phyloP scores from a whole-genome alignment of 805 yeast genomes.

The Ogataea salicorniae region DNA sequence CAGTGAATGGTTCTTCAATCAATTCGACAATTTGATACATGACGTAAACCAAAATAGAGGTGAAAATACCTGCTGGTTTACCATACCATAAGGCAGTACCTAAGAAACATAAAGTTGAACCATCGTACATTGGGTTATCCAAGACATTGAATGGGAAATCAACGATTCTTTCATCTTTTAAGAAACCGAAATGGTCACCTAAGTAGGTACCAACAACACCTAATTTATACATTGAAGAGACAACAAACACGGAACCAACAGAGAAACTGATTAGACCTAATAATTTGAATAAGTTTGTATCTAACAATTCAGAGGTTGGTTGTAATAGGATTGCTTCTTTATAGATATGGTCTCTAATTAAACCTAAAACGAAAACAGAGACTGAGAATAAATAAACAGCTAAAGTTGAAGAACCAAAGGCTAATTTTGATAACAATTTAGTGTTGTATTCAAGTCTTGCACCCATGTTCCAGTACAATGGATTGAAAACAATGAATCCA shows the following conservation, averaged over 20 bases:
- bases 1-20: conserved; percentile 97
- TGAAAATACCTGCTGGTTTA: conserved; percentile 81
- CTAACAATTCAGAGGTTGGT: conserved; percentile 54
- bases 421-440: conserved; percentile 66
- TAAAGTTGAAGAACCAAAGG: conserved; percentile 55
- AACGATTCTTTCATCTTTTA: conserved; percentile 85
- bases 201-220: conserved; percentile 96
- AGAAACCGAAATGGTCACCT: conserved; percentile 95
- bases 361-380: conserved; percentile 80
- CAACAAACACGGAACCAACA: conserved; percentile 74
- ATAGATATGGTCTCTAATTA: conserved; percentile 71
- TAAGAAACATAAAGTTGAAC: conserved; percentile 81
- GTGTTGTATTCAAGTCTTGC: conserved; percentile 84
- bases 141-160: conserved; percentile 89
- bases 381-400: conserved; percentile 86
- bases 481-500: conserved; percentile 79
- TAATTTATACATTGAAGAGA: conserved; percentile 82
- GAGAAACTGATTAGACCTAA: conserved; percentile 53
- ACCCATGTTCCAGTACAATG: conserved; percentile 90
- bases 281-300: conserved; percentile 30
- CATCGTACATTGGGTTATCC: conserved; percentile 96
- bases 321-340: conserved; percentile 69
- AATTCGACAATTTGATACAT: conserved; percentile 81
- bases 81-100: conserved; percentile 87
- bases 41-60: conserved; percentile 65